A percentile compares a stretch with the other conserved stretches of the same genome.
These are phyloP conservation scores for Jatropha multifida DNA, from an alignment of 441 rosid species.

Conservation along the genomic window DNA sequence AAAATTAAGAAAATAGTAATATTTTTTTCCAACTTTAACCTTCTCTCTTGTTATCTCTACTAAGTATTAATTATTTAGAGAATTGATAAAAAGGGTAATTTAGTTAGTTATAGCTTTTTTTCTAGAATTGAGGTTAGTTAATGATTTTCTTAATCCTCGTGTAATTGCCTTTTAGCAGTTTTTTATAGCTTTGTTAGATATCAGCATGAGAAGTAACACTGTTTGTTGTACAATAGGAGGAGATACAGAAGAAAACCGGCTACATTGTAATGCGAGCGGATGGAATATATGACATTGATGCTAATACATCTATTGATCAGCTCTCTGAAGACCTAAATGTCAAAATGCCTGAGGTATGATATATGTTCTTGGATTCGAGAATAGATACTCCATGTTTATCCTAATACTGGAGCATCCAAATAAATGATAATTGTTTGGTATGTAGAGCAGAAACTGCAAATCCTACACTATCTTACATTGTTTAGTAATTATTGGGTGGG, in stretches of 20 bases:
- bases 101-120: too few species aligned
- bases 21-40: too few species aligned
- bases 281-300: slow-evolving; percentile 94
- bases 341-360: slow-evolving; percentile 92
- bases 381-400: not conserved
- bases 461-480: not conserved
- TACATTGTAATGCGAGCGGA: slow-evolving; percentile 96
- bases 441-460: not conserved
- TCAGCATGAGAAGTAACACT: not conserved
- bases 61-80: too few species aligned
- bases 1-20: too few species aligned
- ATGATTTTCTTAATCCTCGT: too few species aligned
- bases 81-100: too few species aligned
- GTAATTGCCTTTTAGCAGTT: not conserved
- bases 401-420: not conserved
- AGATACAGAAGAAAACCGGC: slow-evolving; percentile 98
- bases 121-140: too few species aligned
- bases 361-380: not conserved
- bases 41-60: too few species aligned
- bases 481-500: not conserved
- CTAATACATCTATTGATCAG: slow-evolving; percentile 96
- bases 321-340: slow-evolving; percentile 90
- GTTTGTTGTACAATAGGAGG: slow-evolving; percentile 59
- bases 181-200: not conserved
- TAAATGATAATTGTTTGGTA: not conserved